Base-by-base conservation (phyloP, 306 rosid species). In the Leucaena leucocephala region DNA sequence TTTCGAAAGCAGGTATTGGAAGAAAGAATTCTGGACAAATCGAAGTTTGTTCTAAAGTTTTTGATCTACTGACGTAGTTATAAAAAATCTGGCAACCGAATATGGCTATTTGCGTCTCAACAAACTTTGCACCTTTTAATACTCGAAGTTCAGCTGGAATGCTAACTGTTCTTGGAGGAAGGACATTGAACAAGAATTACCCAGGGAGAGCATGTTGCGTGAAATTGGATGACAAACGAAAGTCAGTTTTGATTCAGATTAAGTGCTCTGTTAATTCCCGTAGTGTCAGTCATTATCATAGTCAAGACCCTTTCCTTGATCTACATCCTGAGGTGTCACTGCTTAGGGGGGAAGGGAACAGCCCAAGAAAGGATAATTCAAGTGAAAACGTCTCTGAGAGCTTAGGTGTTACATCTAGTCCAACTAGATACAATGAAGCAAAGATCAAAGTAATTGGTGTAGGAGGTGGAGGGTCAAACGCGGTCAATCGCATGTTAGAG, bases 401-500 rank as follows among this genome's bases (percentile, higher is more conserved):
- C 67, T 81, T 83, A 72, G 90, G 61, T 72, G 89, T 86, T n/a
- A 19, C 73, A 17, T 27, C 86, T 70, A 52, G 43, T 78, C 82
- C 85, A 12, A 83, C 81, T 80, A 85, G 68, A 68, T 78, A 86
- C 79, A 84, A 81, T 68, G 93, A 83, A 78, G 97, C 97, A 22
- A 92, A 87, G 85, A 92, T 92, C 76, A 92, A 92, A 77, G 97
- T 92, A 55, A 83, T 92, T 78, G 97, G 97, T 6, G 87, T 92
- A 17, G 97, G 97, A 49, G 97, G 97, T 63, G 97, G 97, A 45
- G 97, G 97, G 50, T 92, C 97, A 10, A 92, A 92, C 77, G 97
- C 97, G 34, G 95, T 92, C 68, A 92, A 92, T 84, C 94, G 97
- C 57, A 92, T 92, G 97, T 90, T 90, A 48, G 97, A 92, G 88